Conservation (phyloP, 2,329 filamentous ascomycete genomes). For the Lasiodiplodia citricola region DNA sequence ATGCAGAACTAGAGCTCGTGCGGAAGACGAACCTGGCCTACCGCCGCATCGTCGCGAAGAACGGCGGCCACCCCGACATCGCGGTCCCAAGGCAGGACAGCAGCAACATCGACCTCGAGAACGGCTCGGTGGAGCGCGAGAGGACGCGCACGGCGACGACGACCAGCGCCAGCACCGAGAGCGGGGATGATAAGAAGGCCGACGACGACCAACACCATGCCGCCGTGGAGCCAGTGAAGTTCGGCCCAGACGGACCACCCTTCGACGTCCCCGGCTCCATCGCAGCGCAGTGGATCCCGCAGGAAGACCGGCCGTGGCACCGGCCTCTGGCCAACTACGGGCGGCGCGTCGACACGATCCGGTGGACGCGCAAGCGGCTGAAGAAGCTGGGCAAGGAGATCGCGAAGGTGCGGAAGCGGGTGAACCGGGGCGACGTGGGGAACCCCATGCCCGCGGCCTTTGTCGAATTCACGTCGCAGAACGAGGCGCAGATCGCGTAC, state of each 20-base stretch:
- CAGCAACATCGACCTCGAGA: background rate
- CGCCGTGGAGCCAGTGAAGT: background rate
- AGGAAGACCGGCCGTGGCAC: conserved; percentile 6
- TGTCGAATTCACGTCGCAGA: conserved; percentile 97
- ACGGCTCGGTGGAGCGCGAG: background rate
- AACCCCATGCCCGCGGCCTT: conserved; percentile 83
- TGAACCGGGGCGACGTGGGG: conserved; percentile 80
- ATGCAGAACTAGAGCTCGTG: conserved; percentile 10
- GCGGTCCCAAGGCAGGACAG: too few relatives aligned
- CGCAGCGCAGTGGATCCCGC: conserved; percentile 18
- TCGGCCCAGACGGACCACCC: background rate
- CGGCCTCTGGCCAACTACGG: conserved; percentile 11
- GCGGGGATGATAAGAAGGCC: background rate
- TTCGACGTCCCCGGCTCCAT: conserved; percentile 16
- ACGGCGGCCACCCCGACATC: conserved; percentile 13
- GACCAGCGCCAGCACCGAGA: background rate
- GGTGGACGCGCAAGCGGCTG: conserved; percentile 18
- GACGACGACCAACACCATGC: background rate
- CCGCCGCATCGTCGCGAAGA: background rate
- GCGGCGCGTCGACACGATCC: conserved; percentile 12
- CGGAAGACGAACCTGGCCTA: conserved; percentile 1
- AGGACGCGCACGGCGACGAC: background rate
- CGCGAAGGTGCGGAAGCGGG: conserved; percentile 82
- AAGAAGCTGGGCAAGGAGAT: conserved; percentile 82
- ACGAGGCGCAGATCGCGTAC: conserved; percentile 97